Base-by-base conservation (phyloP, 306 rosid species). In the Chamaecrista fasciculata region DNA sequence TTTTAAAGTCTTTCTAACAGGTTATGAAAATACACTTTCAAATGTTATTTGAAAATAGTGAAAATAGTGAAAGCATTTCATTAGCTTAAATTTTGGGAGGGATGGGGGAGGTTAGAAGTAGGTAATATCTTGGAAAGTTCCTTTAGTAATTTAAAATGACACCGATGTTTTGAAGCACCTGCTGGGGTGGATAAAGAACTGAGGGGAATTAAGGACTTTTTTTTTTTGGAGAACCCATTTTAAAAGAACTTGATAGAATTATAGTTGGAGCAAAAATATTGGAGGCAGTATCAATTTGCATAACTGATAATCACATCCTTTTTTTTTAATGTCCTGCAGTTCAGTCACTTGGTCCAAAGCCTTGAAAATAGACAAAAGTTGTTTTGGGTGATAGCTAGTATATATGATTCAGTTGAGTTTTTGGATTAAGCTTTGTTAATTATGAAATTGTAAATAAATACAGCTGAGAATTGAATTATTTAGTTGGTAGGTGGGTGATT, bases 141-240 rank as follows among this genome's bases (percentile, higher is more conserved):
- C 33, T 50, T 52, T 33, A 37, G 26, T 50, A 25, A 25, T 50
- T 55, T 66, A 24, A 50, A 57, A 19, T 33, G 42, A 33, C 44
- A 16, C 37, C 16, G 12, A 36, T 24, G 4, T 70, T 63, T 71
- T 46, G 53, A 71, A 72, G 66, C 49, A 19, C 48, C 24, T 46
- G 16, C 18, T 24, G 8, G 25, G 25, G 53, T 43, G 47, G 46
- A 37, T n/a, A n/a, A 39, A 25, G 11, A 65, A n/a, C 3, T 42
- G 47, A 55, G 34, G 42, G 31, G 4, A 29, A 18, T 68, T 15
- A n/a, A 14, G 36, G 50, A 51, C n/a, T 18, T n/a, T 0, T 11
- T 12, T 51, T 51, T 11, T 34, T 49, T 16, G 2, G 26, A 37
- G 33, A 67, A 50, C 12, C 8, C 24, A 28, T 24, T 43, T 19